Evolutionary conservation across 257 asterid genomes (phyloP).

Genomic region (Gynochthodes officinalis): DNA sequence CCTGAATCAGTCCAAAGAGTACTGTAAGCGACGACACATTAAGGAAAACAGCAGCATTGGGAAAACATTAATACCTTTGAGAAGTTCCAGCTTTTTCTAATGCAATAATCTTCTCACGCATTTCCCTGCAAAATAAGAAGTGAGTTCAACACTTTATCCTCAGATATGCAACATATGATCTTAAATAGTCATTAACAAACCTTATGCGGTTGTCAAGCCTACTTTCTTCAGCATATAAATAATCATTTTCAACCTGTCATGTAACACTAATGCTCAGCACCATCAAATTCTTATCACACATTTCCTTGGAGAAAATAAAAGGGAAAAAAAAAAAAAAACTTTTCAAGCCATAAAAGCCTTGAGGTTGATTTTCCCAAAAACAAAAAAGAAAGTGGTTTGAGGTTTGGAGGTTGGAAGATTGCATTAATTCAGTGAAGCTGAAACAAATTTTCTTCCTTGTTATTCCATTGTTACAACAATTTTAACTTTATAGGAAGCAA

Average conservation of each 20-base stretch:
- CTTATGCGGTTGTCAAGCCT: slow-evolving; percentile 66
- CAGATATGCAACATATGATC: background rate
- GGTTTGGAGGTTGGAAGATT: too few species aligned
- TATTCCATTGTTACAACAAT: background rate
- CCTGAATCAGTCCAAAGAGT: slow-evolving; percentile 40
- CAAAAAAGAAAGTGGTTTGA: too few species aligned
- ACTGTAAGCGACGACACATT: slow-evolving; percentile 13
- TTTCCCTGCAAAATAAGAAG: slow-evolving; percentile 48
- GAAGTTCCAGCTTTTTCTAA: slow-evolving; percentile 39
- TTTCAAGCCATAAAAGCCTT: background rate
- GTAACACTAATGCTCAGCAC: slow-evolving; percentile 1
- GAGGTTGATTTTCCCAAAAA: too few species aligned
- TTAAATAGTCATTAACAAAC: slow-evolving; percentile 28
- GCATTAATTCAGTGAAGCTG: background rate
- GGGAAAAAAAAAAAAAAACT: too few species aligned
- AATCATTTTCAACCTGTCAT: slow-evolving; percentile 61
- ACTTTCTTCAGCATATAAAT: slow-evolving; percentile 46
- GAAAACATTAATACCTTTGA: slow-evolving; percentile 46
- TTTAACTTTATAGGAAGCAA: background rate
- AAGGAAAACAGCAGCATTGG: slow-evolving; percentile 7
- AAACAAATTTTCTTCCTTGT: background rate
- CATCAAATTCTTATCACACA: background rate
- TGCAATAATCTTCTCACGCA: slow-evolving; percentile 46
- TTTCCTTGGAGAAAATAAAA: background rate
- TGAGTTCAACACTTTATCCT: slow-evolving; percentile 12